A percentile compares a stretch with the other conserved stretches of the same genome.
Evolutionary conservation across 805 yeast species (phyloP).

Genomic region (Scheffersomyces ergatensis): DNA sequence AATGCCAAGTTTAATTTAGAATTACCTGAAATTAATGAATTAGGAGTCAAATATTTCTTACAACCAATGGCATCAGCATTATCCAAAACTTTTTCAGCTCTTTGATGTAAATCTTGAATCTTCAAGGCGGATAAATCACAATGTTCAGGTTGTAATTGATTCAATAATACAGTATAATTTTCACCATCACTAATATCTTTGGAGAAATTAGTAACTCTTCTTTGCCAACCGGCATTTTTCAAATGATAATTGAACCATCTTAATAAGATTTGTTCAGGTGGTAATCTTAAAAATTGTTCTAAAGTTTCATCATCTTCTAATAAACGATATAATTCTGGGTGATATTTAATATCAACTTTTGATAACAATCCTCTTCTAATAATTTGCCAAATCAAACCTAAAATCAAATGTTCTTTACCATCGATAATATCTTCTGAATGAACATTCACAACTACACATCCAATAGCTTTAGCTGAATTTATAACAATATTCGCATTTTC

Average conservation of each 20-base stretch:
- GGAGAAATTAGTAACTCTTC: conserved; percentile 84
- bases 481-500: conserved; percentile 97
- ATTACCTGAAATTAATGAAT: conserved; percentile 90
- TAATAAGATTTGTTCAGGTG: conserved; percentile 94
- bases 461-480: conserved; percentile 98
- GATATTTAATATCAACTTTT: conserved; percentile 92
- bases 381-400: conserved; percentile 96
- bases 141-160: conserved; percentile 80
- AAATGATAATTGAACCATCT: conserved; percentile 98
- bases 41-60: conserved; percentile 93
- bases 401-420: conserved; percentile 87
- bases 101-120: conserved; percentile 64
- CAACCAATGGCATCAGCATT: conserved; percentile 92
- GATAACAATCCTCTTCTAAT: conserved; percentile 93
- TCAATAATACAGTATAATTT: conserved; percentile 83
- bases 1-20: conserved; percentile 95
- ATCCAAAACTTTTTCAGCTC: conserved; percentile 83
- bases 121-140: conserved; percentile 85
- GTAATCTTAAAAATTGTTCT: conserved; percentile 92
- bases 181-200: conserved; percentile 93
- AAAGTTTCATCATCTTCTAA: conserved; percentile 95
- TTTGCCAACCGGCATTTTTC: conserved; percentile 85
- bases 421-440: conserved; percentile 94
- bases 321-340: conserved; percentile 93
- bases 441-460: conserved; percentile 96